Evolutionary conservation across 169 alveolate species (phyloP), one percentile per base, ranked within the genome.

Genomic region (Pseudocohnilembus persalinus): DNA sequence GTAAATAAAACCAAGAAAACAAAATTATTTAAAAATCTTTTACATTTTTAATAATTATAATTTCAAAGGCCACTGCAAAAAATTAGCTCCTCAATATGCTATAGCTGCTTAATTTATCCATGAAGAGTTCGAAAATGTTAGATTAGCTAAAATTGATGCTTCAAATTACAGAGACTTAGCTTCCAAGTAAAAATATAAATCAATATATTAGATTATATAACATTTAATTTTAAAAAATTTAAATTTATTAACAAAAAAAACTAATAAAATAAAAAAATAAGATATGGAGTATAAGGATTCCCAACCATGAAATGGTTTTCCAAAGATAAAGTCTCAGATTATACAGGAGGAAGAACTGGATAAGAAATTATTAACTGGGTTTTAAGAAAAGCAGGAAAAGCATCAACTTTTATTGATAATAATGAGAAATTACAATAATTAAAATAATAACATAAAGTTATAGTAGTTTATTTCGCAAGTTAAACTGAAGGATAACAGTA

Each of bases 71-170:
- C 98, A 97, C 89, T 98, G 99, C 90, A 97, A 98, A 93, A 87
- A 93, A 63, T 89, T 98, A 73, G 98, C 98, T 74, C 99, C 99
- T 30, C 99, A 97, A 83, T 98, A 96, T 85, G 95, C 95, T 83
- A 96, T 95, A 89, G 99, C 99, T 24, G 99, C 99, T 27, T 83
- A 82, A 26, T 92, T 84, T 74, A 92, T 96, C 16, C 74, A 88
- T n/a, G 95, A 92, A 63, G 92, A 94, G 76, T 93, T 92, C 35
- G 91, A 97, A 77, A 91, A 92, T 28, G 91, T 95, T 77, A 85
- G 88, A 30, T 82, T 98, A 28, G 99, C 98, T 34, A 96, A 97
- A 83, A 92, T 97, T 33, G 98, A 97, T 91, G 97, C 98, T 35
- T 96, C 98, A 72, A 95, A 81, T 29, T 90, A 95, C 82, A 91